Conservation (phyloP, 306 rosid genomes). For the Rubus idaeus region DNA sequence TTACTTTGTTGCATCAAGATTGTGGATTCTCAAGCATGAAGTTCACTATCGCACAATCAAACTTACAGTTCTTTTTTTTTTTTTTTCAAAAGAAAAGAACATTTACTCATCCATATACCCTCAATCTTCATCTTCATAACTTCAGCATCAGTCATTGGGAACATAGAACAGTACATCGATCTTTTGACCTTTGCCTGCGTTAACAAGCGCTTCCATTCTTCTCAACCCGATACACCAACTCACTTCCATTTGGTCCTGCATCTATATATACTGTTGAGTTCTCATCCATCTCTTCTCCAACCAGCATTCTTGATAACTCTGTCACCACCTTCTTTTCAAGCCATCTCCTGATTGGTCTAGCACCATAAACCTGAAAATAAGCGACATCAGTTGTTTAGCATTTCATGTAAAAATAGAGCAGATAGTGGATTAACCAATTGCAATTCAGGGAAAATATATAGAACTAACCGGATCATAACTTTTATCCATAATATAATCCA, state of each 20-base stretch:
- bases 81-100: too few relatives aligned
- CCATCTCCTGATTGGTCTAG: constrained; percentile 92
- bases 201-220: constrained; percentile 53
- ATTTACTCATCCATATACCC: neutral
- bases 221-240: constrained; percentile 60
- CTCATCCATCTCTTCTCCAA: constrained; percentile 81
- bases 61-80: too few relatives aligned
- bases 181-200: too few relatives aligned
- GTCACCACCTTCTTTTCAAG: constrained; percentile 91
- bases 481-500: constrained; percentile 56
- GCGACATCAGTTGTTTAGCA: neutral
- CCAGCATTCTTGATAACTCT: constrained; percentile 76
- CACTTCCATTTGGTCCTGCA: constrained; percentile 48
- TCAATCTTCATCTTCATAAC: too few relatives aligned
- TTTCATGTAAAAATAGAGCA: neutral
- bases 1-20: neutral
- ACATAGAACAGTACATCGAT: too few relatives aligned
- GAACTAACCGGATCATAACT: constrained; percentile 85
- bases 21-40: neutral
- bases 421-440: too few relatives aligned
- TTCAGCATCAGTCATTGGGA: too few relatives aligned
- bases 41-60: neutral
- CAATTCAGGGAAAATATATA: neutral
- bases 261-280: constrained; percentile 80
- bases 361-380: constrained; percentile 73